Percentiles rank a stretch among this genome's conserved stretches.
Evolutionary conservation across 495 filamentous ascomycete species (phyloP).

Genomic region (Physcia stellaris): DNA sequence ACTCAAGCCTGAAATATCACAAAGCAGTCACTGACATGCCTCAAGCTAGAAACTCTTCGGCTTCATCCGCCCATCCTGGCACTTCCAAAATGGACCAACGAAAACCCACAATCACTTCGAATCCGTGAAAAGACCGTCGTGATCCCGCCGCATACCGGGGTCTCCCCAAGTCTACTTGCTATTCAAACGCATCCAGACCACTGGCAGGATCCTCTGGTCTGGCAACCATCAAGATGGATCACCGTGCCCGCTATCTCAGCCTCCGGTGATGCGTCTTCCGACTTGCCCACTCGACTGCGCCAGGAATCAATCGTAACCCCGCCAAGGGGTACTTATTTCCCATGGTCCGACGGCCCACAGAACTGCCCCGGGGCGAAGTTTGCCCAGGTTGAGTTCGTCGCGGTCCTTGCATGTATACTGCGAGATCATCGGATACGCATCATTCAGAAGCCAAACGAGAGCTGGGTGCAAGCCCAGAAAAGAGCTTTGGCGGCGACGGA

Average conservation of each 20-base stretch:
- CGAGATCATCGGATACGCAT: conserved; percentile 21
- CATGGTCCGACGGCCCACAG: conserved; percentile 34
- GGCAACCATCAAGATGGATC: conserved; percentile 22
- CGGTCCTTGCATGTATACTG: conserved; percentile 30
- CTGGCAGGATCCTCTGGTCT: conserved; percentile 28
- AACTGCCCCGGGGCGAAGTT: conserved; percentile 39
- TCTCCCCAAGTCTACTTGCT: conserved; percentile 23
- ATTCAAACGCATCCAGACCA: conserved; percentile 29
- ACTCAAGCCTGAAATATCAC: too few relatives aligned
- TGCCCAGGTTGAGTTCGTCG: conserved; percentile 40
- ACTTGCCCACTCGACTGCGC: too few relatives aligned
- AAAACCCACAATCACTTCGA: conserved; percentile 7
- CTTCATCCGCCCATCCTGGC: conserved; percentile 7
- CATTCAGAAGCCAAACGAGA: conserved; percentile 18
- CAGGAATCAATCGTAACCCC: conserved; percentile 19
- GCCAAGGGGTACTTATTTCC: conserved; percentile 25
- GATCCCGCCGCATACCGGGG: conserved; percentile 22
- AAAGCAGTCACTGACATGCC: background rate
- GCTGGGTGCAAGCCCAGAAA: conserved; percentile 15
- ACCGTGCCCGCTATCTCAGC: background rate
- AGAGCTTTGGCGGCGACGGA: conserved; percentile 20
- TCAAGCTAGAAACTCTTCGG: conserved; percentile 12
- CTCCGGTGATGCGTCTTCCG: too few relatives aligned
- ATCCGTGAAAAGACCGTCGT: conserved; percentile 15
- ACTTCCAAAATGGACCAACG: conserved; percentile 4